Percentiles rank a stretch among this genome's conserved stretches.
These are phyloP conservation scores for Aspergillus cejpii DNA, from an alignment of 2,329 filamentous ascomycete genomes.

Conservation along the genomic window DNA sequence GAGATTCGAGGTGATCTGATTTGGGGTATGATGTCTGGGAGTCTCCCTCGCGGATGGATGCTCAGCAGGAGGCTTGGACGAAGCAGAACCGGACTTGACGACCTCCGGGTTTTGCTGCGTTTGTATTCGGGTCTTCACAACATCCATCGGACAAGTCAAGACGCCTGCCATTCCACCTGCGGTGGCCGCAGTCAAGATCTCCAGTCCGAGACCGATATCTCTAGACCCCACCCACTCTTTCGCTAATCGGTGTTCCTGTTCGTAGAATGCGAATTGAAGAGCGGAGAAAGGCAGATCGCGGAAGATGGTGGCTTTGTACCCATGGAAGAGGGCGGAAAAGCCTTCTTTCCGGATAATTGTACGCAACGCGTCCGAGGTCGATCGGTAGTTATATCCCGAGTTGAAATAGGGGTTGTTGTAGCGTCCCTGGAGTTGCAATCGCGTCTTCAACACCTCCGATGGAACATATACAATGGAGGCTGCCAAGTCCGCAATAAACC, in stretches of 20 bases:
- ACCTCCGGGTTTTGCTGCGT: constrained; percentile 66
- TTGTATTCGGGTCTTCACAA: constrained; percentile 94
- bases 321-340: constrained; percentile 78
- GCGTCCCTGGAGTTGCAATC: constrained; percentile 86
- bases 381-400: constrained; percentile 93
- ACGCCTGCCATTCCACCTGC: constrained; percentile 91
- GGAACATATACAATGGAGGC: constrained; percentile 93
- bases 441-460: constrained; percentile 96
- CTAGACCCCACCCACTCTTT: constrained; percentile 68
- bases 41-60: constrained; percentile 25
- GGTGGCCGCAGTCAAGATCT: constrained; percentile 80
- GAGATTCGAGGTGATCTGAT: constrained; percentile 26
- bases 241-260: constrained; percentile 81
- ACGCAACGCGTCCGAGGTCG: constrained; percentile 72
- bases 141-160: constrained; percentile 90
- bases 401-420: constrained; percentile 92
- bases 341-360: constrained; percentile 83
- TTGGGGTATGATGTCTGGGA: constrained; percentile 22
- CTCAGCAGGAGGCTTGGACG: constrained; percentile 27
- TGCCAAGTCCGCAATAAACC: constrained; percentile 87
- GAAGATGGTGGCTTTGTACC: constrained; percentile 94
- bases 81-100: constrained; percentile 11
- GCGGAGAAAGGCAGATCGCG: constrained; percentile 94
- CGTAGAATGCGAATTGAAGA: constrained; percentile 95
- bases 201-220: constrained; percentile 77